phyloP scores from a whole-genome alignment of 108 stramenopile species.

The Cyclotella sp. region DNA sequence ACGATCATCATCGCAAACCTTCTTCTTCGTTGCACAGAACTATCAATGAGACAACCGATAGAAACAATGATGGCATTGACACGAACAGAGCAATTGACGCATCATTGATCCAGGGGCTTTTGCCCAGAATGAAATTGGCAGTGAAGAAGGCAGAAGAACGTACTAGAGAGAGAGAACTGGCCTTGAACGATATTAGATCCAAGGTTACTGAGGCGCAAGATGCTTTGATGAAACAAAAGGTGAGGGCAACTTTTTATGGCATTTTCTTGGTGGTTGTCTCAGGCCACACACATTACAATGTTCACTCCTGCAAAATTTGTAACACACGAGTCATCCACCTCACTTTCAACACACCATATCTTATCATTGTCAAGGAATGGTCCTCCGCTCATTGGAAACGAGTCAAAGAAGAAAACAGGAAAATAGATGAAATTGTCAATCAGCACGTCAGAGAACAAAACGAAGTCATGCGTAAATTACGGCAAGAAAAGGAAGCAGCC shows the following conservation, averaged over 20 bases:
- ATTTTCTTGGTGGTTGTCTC: too few relatives aligned
- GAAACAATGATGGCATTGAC: not conserved
- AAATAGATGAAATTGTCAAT: constrained; percentile 42
- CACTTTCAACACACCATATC: not conserved
- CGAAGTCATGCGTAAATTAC: constrained; percentile 44
- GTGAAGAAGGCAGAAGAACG: constrained; percentile 49
- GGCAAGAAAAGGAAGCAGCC: constrained; percentile 41
- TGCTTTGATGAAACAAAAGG: constrained; percentile 42
- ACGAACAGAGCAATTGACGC: not conserved
- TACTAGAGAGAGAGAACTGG: constrained; percentile 43
- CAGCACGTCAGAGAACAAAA: constrained; percentile 44
- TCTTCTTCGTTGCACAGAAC: not conserved
- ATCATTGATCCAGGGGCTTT: constrained; percentile 34
- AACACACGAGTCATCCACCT: not conserved
- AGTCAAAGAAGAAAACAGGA: constrained; percentile 61
- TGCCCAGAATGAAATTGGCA: constrained; percentile 46
- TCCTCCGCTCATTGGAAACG: constrained; percentile 58
- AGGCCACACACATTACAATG: too few relatives aligned
- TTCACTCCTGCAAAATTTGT: not conserved
- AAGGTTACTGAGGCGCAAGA: constrained; percentile 57
- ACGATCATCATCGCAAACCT: not conserved
- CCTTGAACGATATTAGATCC: constrained; percentile 51
- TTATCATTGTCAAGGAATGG: constrained; percentile 25
- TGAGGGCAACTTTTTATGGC: not conserved
- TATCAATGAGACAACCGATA: constrained; percentile 1